Evolutionary conservation across 2,329 filamentous ascomycete genomes (phyloP).

Genomic region (Aspergillus spinulosporus): DNA sequence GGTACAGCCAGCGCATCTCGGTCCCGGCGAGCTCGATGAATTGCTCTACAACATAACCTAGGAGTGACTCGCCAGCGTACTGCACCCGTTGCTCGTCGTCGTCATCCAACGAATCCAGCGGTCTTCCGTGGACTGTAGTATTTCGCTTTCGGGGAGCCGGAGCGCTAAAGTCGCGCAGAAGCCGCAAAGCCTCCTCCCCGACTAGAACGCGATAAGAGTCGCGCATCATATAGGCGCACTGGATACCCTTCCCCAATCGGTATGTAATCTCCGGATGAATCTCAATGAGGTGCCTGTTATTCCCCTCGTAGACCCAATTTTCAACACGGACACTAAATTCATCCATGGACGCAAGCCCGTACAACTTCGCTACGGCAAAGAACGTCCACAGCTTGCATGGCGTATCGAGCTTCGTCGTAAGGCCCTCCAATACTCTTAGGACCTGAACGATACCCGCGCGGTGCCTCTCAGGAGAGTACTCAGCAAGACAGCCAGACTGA

Average conservation of each 20-base stretch:
- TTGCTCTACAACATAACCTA: constrained; percentile 47
- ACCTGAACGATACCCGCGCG: constrained; percentile 64
- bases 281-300: constrained; percentile 62
- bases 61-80: constrained; percentile 57
- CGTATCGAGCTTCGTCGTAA: constrained; percentile 60
- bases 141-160: constrained; percentile 5
- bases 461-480: constrained; percentile 67
- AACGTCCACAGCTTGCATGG: constrained; percentile 67
- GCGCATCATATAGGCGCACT: constrained; percentile 36
- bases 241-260: constrained; percentile 52
- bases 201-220: constrained; percentile 62
- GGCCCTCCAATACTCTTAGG: constrained; percentile 58
- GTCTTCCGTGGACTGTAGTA: constrained; percentile 49
- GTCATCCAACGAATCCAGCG: constrained; percentile 52
- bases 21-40: constrained; percentile 36
- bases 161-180: constrained; percentile 24
- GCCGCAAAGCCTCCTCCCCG: constrained; percentile 59
- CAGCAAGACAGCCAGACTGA: constrained; percentile 34
- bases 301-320: constrained; percentile 59
- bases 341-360: constrained; percentile 46
- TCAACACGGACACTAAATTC: constrained; percentile 50
- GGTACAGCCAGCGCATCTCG: constrained; percentile 44
- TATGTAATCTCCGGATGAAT: constrained; percentile 63
- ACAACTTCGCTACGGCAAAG: constrained; percentile 61
- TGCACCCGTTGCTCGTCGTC: constrained; percentile 59